These are phyloP conservation scores for Cytospora schulzeri DNA, from an alignment of 2,329 filamentous ascomycete genomes.

Conservation along the genomic window DNA sequence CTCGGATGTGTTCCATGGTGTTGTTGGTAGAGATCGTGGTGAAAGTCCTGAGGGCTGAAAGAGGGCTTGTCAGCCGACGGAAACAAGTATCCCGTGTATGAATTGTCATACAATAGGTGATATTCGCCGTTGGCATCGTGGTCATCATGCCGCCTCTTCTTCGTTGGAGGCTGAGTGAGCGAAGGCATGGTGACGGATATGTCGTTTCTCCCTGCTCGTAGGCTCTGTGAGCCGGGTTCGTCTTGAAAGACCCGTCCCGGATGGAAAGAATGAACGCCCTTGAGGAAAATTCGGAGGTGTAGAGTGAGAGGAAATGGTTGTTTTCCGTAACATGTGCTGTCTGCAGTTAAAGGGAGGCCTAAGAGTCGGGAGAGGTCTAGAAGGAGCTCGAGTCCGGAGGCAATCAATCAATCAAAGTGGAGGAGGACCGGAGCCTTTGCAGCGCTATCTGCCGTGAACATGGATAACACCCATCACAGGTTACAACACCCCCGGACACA, in stretches of 20 bases:
- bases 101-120: slow-evolving; percentile 26
- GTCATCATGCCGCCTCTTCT: slow-evolving; percentile 27
- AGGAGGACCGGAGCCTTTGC: background rate
- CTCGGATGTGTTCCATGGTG: slow-evolving; percentile 20
- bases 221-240: slow-evolving; percentile 11
- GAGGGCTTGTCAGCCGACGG: slow-evolving; percentile 24
- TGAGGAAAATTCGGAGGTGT: background rate
- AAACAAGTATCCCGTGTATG: background rate
- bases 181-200: slow-evolving; percentile 23
- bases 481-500: background rate
- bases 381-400: background rate
- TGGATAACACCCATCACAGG: background rate
- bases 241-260: background rate
- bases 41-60: slow-evolving; percentile 23
- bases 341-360: background rate
- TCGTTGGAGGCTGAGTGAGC: slow-evolving; percentile 21
- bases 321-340: background rate
- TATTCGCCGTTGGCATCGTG: slow-evolving; percentile 20
- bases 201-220: slow-evolving; percentile 3
- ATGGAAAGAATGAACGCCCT: background rate
- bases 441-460: background rate
- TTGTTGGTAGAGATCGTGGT: slow-evolving; percentile 21
- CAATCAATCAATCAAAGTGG: background rate
- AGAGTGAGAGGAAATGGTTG: background rate
- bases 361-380: slow-evolving; percentile 1